Conservation (phyloP, 176 grass and related monocot species). For the Phoenix dactylifera region DNA sequence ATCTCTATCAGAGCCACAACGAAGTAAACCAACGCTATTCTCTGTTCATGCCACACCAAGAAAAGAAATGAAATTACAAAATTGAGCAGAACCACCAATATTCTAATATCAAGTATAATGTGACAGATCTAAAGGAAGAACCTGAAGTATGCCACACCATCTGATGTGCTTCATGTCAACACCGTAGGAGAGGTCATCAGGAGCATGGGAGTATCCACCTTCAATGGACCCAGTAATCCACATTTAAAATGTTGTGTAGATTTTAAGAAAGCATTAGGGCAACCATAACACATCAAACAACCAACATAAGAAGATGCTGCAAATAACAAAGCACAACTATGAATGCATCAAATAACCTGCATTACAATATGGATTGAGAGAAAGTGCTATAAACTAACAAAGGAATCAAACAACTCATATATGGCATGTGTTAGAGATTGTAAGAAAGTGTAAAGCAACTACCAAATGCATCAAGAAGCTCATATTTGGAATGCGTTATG, state of each 20-base stretch:
- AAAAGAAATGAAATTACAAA: background rate
- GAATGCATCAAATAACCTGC: too few relatives aligned
- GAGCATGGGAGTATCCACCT: constrained; percentile 25
- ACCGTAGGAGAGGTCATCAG: constrained; percentile 19
- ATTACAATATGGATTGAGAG: too few relatives aligned
- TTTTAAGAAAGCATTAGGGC: too few relatives aligned
- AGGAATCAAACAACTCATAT: too few relatives aligned
- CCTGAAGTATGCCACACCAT: constrained; percentile 26
- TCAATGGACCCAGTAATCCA: background rate
- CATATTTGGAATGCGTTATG: too few relatives aligned
- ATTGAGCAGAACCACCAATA: background rate
- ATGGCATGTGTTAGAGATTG: too few relatives aligned
- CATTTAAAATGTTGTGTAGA: background rate
- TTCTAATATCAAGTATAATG: background rate
- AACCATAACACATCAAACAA: too few relatives aligned
- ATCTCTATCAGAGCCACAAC: constrained; percentile 54
- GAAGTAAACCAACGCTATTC: constrained; percentile 70
- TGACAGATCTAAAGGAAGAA: background rate
- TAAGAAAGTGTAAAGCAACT: too few relatives aligned
- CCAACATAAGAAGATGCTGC: too few relatives aligned
- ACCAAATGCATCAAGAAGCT: too few relatives aligned
- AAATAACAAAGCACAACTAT: too few relatives aligned
- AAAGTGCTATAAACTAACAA: too few relatives aligned
- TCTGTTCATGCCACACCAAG: constrained; percentile 21
- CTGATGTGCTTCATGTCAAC: constrained; percentile 20